Evolutionary conservation across 441 rosid species (phyloP).

Genomic region (Populus hybrid): DNA sequence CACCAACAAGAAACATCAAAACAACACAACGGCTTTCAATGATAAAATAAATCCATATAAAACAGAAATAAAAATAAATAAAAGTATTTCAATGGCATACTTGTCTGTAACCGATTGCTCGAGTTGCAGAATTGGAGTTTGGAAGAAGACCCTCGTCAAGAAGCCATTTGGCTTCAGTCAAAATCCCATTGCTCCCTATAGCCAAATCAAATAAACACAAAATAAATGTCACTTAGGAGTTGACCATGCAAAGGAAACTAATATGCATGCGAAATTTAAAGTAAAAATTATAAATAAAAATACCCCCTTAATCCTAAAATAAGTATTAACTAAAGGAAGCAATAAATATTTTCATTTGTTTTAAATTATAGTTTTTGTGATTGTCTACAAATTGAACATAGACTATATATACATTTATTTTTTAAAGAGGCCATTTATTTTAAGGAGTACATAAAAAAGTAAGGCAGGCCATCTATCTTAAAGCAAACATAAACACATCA

Average conservation of each 20-base stretch:
- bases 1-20: neutral
- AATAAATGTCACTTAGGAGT: neutral
- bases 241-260: neutral
- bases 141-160: conserved; percentile 80
- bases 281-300: neutral
- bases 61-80: neutral
- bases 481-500: neutral
- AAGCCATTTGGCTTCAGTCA: conserved; percentile 84
- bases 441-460: no score
- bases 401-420: neutral
- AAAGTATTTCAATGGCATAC: conserved; percentile 28
- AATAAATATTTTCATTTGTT: neutral
- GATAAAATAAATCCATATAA: neutral
- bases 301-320: neutral
- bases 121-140: conserved; percentile 76
- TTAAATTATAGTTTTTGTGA: neutral
- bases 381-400: neutral
- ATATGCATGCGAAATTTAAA: neutral
- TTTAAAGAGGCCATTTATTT: no score
- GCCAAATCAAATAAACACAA: conserved; percentile 12
- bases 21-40: neutral
- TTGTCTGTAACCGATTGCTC: conserved; percentile 94
- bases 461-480: no score
- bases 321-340: neutral
- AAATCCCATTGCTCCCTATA: conserved; percentile 58